These are phyloP conservation scores for Wickerhamomyces chambardii DNA, from an alignment of 805 yeast species.

Conservation along the genomic window DNA sequence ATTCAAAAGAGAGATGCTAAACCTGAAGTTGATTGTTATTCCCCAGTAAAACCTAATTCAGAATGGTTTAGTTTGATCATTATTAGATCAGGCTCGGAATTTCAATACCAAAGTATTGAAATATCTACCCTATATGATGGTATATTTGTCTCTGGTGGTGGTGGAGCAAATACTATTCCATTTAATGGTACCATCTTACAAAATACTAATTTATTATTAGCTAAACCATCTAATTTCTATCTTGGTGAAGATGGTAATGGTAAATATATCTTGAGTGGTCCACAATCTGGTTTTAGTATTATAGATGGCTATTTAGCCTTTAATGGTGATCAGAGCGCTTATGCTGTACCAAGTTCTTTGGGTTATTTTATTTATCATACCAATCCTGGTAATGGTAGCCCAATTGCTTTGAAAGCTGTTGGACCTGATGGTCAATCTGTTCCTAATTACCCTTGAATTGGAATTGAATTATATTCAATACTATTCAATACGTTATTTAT, in stretches of 20 bases:
- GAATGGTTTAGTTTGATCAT: background rate
- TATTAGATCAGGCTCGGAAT: background rate
- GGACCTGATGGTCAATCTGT: background rate
- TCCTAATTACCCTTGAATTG: background rate
- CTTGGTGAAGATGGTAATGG: background rate
- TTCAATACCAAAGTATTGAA: background rate
- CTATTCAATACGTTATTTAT: no score
- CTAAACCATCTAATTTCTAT: background rate
- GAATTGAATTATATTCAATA: background rate
- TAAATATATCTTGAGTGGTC: background rate
- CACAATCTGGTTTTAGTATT: background rate
- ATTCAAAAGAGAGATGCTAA: no score
- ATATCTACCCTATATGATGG: conserved; percentile 4
- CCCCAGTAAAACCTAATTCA: no score
- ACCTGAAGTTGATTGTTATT: no score
- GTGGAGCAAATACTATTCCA: background rate
- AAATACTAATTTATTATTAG: background rate
- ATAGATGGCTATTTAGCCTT: background rate
- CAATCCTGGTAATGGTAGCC: background rate
- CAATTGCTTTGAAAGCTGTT: background rate
- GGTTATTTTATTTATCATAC: background rate
- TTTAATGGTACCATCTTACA: background rate
- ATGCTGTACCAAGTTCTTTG: background rate
- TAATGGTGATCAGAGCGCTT: background rate
- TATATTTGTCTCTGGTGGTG: conserved; percentile 3